These are phyloP conservation scores for Dendrobium nobile DNA, from an alignment of 106 monocot species.

Conservation along the genomic window DNA sequence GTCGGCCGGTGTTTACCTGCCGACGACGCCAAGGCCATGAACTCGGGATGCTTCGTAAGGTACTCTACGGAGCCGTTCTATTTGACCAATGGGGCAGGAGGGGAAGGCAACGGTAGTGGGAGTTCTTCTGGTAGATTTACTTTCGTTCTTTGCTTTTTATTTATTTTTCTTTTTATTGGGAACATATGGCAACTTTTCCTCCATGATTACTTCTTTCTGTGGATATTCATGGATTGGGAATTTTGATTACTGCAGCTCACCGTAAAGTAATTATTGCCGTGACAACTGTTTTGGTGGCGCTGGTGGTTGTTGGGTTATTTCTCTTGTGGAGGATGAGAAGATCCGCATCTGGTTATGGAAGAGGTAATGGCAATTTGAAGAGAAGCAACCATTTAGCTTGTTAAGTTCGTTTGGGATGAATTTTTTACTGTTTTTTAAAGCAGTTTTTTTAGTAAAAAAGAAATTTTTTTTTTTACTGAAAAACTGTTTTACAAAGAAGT, in stretches of 20 bases:
- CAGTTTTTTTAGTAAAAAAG: too few relatives aligned
- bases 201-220: background rate
- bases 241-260: slow-evolving; percentile 13
- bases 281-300: slow-evolving; percentile 11
- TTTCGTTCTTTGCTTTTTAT: background rate
- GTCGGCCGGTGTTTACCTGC: slow-evolving; percentile 30
- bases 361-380: slow-evolving; percentile 17
- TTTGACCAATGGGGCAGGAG: background rate
- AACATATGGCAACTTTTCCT: background rate
- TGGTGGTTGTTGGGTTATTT: slow-evolving; percentile 15
- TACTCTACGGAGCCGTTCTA: slow-evolving; percentile 57
- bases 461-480: too few relatives aligned
- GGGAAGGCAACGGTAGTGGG: slow-evolving; percentile 4
- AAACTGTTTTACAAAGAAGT: too few relatives aligned
- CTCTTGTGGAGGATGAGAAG: slow-evolving; percentile 29
- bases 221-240: background rate
- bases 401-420: background rate
- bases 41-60: slow-evolving; percentile 61
- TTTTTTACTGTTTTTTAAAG: too few relatives aligned
- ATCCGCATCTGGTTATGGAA: slow-evolving; percentile 1
- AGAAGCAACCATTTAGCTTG: background rate
- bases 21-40: slow-evolving; percentile 43
- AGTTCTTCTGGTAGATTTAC: slow-evolving; percentile 3
- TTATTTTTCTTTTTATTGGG: background rate
- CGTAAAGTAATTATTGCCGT: slow-evolving; percentile 15